These are phyloP conservation scores for Hemileia vastatrix DNA, from an alignment of 1,284 basidiomycete species.

Conservation along the genomic window DNA sequence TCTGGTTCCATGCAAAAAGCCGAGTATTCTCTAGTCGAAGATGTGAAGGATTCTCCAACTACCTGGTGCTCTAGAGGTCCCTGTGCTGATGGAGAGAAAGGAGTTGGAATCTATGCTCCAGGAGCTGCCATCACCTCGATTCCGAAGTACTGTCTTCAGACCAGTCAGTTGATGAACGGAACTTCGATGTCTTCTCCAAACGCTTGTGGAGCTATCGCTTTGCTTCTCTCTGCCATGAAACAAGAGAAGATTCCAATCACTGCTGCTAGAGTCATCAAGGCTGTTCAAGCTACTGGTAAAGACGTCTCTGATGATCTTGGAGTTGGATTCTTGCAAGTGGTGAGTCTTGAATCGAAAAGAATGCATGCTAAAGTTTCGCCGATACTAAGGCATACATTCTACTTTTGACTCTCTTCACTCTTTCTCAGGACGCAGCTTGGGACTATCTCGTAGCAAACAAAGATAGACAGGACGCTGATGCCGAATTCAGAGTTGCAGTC, in stretches of 20 bases:
- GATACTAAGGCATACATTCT: constrained; percentile 7
- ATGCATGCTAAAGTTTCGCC: background rate
- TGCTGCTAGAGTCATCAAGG: constrained; percentile 41
- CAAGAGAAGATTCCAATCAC: constrained; percentile 40
- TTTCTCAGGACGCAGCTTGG: constrained; percentile 41
- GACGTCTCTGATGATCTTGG: constrained; percentile 43
- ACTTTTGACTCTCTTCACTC: background rate
- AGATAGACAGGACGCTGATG: constrained; percentile 39
- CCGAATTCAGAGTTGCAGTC: constrained; percentile 39
- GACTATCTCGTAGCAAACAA: constrained; percentile 40
- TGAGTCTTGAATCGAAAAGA: background rate
- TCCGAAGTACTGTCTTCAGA: constrained; percentile 42
- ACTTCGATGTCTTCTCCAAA: constrained; percentile 45
- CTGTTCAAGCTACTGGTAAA: constrained; percentile 39
- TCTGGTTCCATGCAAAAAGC: constrained; percentile 44
- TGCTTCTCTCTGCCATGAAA: constrained; percentile 42
- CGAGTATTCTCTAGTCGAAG: constrained; percentile 44
- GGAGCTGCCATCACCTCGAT: constrained; percentile 45
- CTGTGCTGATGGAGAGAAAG: constrained; percentile 39
- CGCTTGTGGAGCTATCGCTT: constrained; percentile 40
- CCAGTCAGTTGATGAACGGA: constrained; percentile 43
- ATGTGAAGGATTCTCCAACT: constrained; percentile 39
- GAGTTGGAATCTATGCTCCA: constrained; percentile 43
- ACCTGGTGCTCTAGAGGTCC: constrained; percentile 46
- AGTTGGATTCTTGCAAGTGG: constrained; percentile 41